phyloP scores from a whole-genome alignment of 1,284 basidiomycete species.

The Apiotrichum veenhuisii region DNA sequence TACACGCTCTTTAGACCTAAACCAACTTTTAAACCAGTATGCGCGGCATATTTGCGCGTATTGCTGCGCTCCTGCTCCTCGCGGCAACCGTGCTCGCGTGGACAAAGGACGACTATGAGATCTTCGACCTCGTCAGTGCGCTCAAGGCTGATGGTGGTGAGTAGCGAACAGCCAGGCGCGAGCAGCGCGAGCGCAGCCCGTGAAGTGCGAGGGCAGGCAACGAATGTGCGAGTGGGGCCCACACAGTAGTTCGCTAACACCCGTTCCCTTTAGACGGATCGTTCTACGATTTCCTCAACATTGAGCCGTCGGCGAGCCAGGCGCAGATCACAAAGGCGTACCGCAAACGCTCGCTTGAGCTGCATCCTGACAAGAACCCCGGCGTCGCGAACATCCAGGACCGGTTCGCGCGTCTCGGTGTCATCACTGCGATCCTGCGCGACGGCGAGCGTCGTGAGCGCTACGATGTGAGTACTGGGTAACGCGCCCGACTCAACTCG shows the following conservation, averaged over 20 bases:
- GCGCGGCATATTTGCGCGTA: constrained; percentile 2
- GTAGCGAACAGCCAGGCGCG: too few species aligned
- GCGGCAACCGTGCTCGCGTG: constrained; percentile 22
- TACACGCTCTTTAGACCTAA: not conserved
- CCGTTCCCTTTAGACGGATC: constrained; percentile 58
- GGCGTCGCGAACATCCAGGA: constrained; percentile 74
- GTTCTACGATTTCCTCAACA: constrained; percentile 82
- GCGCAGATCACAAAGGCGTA: constrained; percentile 80
- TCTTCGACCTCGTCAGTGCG: constrained; percentile 88
- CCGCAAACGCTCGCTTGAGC: constrained; percentile 75
- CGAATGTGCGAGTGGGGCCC: too few species aligned
- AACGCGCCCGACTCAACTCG: too few species aligned
- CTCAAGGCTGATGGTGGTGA: constrained; percentile 75
- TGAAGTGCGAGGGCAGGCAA: too few species aligned
- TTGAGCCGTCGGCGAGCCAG: constrained; percentile 65
- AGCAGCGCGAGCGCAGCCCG: too few species aligned
- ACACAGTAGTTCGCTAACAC: constrained; percentile 1
- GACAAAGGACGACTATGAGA: constrained; percentile 81
- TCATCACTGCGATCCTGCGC: constrained; percentile 76
- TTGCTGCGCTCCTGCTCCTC: constrained; percentile 14
- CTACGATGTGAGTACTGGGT: constrained; percentile 55
- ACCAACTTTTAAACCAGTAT: not conserved
- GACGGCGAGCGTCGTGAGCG: constrained; percentile 70
- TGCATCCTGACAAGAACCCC: constrained; percentile 92
- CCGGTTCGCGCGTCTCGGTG: constrained; percentile 78